These are phyloP conservation scores for Pelargonium myrrhifolium DNA, from an alignment of 441 rosid species.

Conservation along the genomic window DNA sequence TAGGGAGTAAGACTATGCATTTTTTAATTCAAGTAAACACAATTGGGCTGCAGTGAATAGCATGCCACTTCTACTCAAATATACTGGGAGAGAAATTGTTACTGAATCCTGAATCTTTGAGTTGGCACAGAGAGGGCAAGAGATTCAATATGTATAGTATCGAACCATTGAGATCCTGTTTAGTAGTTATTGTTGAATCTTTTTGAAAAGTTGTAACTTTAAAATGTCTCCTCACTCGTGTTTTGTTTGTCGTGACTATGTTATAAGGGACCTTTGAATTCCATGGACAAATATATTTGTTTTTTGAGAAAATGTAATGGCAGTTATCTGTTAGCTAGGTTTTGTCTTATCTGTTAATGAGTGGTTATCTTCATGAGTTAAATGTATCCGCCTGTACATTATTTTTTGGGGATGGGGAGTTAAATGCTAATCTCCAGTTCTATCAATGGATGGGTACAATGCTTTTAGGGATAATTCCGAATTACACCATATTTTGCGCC, in stretches of 20 bases:
- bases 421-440: neutral
- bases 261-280: no score
- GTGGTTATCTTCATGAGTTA: no score
- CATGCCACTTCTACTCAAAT: neutral
- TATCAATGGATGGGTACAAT: neutral
- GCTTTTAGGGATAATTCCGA: neutral
- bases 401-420: neutral
- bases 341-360: neutral
- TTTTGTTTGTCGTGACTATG: no score
- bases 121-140: neutral
- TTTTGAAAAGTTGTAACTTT: neutral
- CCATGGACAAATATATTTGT: no score
- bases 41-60: neutral
- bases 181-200: neutral
- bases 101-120: neutral
- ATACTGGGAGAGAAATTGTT: neutral
- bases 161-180: neutral
- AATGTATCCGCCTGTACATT: neutral
- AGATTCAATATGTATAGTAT: neutral
- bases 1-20: no score
- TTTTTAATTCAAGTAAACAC: no score
- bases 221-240: neutral
- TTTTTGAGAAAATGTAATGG: neutral
- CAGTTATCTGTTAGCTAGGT: neutral
- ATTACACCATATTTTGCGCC: no score